Evolutionary conservation across 1,284 basidiomycete species (phyloP), one percentile per base, ranked within the genome.

Genomic region (Malassezia japonica): DNA sequence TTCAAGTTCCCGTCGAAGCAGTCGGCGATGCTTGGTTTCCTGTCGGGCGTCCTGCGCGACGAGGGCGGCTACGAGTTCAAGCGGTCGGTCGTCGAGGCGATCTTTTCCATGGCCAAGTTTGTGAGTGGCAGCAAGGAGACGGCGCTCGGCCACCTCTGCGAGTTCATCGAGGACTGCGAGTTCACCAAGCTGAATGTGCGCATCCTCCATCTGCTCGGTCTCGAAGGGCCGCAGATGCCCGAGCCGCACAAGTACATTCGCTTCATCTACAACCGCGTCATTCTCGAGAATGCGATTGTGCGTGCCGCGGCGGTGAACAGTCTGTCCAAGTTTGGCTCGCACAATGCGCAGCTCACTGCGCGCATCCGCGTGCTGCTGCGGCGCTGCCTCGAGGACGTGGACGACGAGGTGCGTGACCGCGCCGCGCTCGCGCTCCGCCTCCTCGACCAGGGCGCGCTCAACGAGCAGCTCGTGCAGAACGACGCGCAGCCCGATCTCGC

Each of bases 21-120:
- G 74, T 84, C 83, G 18, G 60, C 65, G 43, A 72, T 72, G 69
- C 67, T 16, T 83, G 87, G 47, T 92, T 72, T 72, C 65, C 60
- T 72, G 13, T 64, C 68, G 13, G 64, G 65, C 36, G 69, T 72
- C n/a, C 55, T 72, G 33, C 63, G 70, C 44, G 70, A 72, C 56
- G 94, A 99, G 75, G 94, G 94, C 50, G 94, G 94, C 18, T 98
- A 96, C 75, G 94, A 98, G 72, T 98, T 96, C 80, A 99, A 99
- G 78, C 86, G 91, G 41, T 89, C 92, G 3, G 90, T 98, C 37
- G 92, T 99, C 33, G 94, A 98, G 75, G 92, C 94, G 38, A 98
- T 99, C 74, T 98, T 98, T 74, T 92, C 98, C 75, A 98, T 98
- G 94, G 88, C 98, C 80, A 94, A 92, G 74, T 95, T 83, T 76